Evolutionary conservation across 2,329 filamentous ascomycete genomes (phyloP).

Genomic region (Aspergillus ruber): DNA sequence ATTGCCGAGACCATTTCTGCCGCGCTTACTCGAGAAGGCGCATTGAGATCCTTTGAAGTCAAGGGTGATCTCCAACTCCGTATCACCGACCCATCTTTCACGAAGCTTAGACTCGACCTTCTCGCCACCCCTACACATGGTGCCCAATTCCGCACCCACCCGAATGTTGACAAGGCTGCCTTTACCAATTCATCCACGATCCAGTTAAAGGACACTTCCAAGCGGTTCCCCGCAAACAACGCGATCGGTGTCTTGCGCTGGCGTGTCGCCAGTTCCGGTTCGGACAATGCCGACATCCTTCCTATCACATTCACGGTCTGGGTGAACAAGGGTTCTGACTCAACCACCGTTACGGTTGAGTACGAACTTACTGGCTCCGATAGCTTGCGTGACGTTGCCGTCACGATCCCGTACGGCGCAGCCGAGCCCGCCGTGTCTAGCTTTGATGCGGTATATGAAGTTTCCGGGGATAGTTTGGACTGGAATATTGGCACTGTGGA

Average conservation of each 20-base stretch:
- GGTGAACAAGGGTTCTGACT: constrained; percentile 82
- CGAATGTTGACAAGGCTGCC: constrained; percentile 84
- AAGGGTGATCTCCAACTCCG: constrained; percentile 89
- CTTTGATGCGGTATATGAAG: constrained; percentile 91
- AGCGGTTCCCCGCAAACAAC: constrained; percentile 92
- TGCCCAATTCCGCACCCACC: constrained; percentile 89
- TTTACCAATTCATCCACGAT: constrained; percentile 80
- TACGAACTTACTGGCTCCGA: constrained; percentile 86
- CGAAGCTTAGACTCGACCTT: constrained; percentile 83
- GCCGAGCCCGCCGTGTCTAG: constrained; percentile 84
- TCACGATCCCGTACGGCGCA: constrained; percentile 78
- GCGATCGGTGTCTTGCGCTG: constrained; percentile 88
- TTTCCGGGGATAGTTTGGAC: constrained; percentile 84
- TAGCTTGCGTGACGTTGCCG: constrained; percentile 72
- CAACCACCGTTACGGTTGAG: constrained; percentile 86
- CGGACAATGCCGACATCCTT: constrained; percentile 70
- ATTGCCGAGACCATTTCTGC: constrained; percentile 87
- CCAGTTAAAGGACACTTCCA: constrained; percentile 79
- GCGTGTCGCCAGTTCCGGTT: constrained; percentile 71
- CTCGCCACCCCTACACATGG: constrained; percentile 70
- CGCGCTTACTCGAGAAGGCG: constrained; percentile 79
- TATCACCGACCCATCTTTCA: constrained; percentile 80
- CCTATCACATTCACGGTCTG: constrained; percentile 97
- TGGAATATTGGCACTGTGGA: constrained; percentile 88
- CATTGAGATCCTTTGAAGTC: constrained; percentile 76